Evolutionary conservation across 2,329 filamentous ascomycete genomes (phyloP).

Genomic region (Penicillium sp.): DNA sequence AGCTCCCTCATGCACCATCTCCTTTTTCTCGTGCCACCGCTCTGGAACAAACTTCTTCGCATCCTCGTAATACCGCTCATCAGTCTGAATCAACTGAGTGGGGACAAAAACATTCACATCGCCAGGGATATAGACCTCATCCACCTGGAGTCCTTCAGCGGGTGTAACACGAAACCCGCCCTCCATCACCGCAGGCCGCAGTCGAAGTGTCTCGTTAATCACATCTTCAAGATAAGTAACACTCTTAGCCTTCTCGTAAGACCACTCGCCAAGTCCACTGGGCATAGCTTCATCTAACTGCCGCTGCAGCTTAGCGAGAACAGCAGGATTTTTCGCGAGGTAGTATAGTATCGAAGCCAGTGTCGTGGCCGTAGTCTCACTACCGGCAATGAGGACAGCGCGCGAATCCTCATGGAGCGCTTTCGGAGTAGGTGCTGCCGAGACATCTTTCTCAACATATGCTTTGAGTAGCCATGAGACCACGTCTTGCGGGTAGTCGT

Average conservation of each 20-base stretch:
- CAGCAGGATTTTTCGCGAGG: slow-evolving; percentile 32
- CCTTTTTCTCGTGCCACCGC: background rate
- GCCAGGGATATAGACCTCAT: background rate
- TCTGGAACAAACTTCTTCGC: background rate
- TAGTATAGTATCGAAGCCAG: slow-evolving; percentile 34
- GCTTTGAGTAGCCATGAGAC: slow-evolving; percentile 1
- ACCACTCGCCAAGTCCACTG: background rate
- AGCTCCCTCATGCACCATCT: background rate
- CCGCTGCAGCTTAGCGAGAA: slow-evolving; percentile 31
- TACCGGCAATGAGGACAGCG: slow-evolving; percentile 11
- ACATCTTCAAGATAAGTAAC: background rate
- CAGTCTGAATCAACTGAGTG: background rate
- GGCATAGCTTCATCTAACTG: slow-evolving; percentile 28
- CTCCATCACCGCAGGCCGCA: background rate
- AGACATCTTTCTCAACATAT: background rate
- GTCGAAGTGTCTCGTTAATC: background rate
- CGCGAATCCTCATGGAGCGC: background rate
- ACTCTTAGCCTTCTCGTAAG: background rate
- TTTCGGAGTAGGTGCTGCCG: background rate
- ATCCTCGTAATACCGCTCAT: background rate
- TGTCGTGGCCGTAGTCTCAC: slow-evolving; percentile 38
- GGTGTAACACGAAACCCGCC: background rate
- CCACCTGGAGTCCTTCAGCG: background rate
- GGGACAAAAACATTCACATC: background rate
- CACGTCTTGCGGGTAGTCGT: background rate